Conservation (phyloP, 768 basidiomycete genomes). For the Kwoniella sp. region DNA sequence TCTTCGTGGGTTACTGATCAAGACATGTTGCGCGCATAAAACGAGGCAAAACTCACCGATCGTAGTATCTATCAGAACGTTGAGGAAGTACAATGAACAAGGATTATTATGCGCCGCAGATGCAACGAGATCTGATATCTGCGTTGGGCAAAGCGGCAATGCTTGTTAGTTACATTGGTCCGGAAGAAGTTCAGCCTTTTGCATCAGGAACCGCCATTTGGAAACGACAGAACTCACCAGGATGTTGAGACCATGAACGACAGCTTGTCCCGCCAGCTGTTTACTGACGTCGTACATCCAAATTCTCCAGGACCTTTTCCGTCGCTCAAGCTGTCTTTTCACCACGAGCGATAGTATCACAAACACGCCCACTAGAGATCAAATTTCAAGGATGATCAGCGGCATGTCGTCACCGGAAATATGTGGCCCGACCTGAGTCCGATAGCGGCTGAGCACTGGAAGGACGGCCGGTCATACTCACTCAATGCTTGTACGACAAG, state of each 20-base stretch:
- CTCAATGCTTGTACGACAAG: constrained; percentile 51
- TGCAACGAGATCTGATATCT: constrained; percentile 77
- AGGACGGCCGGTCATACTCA: constrained; percentile 26
- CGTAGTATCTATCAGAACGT: constrained; percentile 88
- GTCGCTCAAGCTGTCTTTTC: constrained; percentile 83
- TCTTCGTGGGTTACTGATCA: no score
- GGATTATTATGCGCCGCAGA: constrained; percentile 72
- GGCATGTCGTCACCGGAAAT: background rate
- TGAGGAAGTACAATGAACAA: constrained; percentile 82
- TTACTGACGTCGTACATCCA: constrained; percentile 96
- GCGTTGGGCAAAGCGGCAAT: constrained; percentile 11
- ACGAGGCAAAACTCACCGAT: constrained; percentile 65
- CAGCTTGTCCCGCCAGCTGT: constrained; percentile 69
- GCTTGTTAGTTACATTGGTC: constrained; percentile 69
- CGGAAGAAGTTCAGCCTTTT: no score
- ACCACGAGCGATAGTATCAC: constrained; percentile 84
- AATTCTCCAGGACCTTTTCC: constrained; percentile 86
- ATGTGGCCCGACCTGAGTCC: no score
- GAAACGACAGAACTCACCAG: no score
- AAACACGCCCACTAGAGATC: constrained; percentile 86
- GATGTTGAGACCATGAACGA: constrained; percentile 49
- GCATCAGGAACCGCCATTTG: no score
- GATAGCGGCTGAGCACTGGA: no score
- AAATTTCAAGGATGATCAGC: constrained; percentile 45
- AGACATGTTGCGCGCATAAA: no score